Conservation (phyloP, 2,329 filamentous ascomycete species). For the Botryosphaeria dothidea region DNA sequence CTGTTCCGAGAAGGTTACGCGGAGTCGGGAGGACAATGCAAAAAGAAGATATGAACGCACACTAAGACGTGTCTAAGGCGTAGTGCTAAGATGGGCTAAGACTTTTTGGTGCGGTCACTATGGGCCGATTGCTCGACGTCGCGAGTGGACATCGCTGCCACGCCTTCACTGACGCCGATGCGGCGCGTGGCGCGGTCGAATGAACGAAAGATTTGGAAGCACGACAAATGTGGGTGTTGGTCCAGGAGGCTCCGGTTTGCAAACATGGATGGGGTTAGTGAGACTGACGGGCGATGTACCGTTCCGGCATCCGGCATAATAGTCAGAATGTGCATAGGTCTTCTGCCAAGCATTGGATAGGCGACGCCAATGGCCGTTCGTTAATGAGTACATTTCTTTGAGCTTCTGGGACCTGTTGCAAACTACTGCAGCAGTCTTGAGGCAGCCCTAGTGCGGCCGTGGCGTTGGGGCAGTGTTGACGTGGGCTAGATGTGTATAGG, state of each 20-base stretch:
- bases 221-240: not conserved
- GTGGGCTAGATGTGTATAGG: not conserved
- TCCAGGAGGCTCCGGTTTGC: not conserved
- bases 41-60: too few species aligned
- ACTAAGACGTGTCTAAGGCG: too few species aligned
- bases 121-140: too few species aligned
- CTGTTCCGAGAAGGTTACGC: not conserved
- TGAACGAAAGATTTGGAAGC: not conserved
- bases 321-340: too few species aligned
- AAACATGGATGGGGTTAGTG: not conserved
- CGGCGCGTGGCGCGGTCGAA: not conserved
- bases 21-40: too few species aligned
- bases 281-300: not conserved
- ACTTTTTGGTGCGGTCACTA: too few species aligned
- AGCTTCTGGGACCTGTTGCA: slow-evolving; percentile 3
- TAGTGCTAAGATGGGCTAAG: too few species aligned
- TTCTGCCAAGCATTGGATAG: too few species aligned
- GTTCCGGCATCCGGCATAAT: not conserved
- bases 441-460: not conserved
- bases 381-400: not conserved
- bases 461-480: not conserved
- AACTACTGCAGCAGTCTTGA: slow-evolving; percentile 8
- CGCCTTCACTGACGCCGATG: not conserved
- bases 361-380: not conserved
- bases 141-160: not conserved